These are phyloP conservation scores for Raffaelea deltoideospora DNA, from an alignment of 2,329 filamentous ascomycete genomes.

Conservation along the genomic window DNA sequence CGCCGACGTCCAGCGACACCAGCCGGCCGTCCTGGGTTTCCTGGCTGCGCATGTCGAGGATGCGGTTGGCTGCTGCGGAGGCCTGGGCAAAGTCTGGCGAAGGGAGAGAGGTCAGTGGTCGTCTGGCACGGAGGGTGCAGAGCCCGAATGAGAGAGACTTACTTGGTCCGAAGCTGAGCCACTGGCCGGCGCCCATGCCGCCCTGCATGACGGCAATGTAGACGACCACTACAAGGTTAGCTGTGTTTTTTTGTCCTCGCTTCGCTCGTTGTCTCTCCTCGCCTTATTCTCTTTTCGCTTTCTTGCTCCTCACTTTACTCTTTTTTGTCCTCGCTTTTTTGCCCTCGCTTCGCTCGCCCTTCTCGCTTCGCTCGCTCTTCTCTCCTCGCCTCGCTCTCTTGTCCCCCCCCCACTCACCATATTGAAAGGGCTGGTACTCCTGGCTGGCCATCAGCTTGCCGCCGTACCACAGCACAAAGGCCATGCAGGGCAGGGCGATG, in stretches of 20 bases:
- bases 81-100: slow-evolving; percentile 16
- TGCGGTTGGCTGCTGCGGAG: slow-evolving; percentile 15
- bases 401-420: slow-evolving; percentile 7
- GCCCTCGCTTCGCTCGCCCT: too few relatives aligned
- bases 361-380: too few relatives aligned
- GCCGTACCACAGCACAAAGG: slow-evolving; percentile 19
- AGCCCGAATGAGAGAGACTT: slow-evolving; percentile 2
- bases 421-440: slow-evolving; percentile 18
- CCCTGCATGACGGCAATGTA: slow-evolving; percentile 19
- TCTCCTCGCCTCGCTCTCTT: not conserved
- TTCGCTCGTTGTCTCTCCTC: too few relatives aligned
- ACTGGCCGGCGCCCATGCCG: slow-evolving; percentile 17
- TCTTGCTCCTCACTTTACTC: too few relatives aligned
- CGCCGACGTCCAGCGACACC: slow-evolving; percentile 12
- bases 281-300: too few relatives aligned
- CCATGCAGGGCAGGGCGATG: slow-evolving; percentile 38
- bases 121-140: not conserved
- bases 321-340: too few relatives aligned
- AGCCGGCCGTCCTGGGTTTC: slow-evolving; percentile 12
- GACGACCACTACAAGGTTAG: slow-evolving; percentile 13
- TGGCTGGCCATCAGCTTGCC: slow-evolving; percentile 15
- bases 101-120: not conserved
- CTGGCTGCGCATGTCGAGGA: slow-evolving; percentile 14
- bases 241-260: too few relatives aligned
- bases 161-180: slow-evolving; percentile 18